phyloP scores from a whole-genome alignment of 2,329 filamentous ascomycete genomes.

The Sordariomycetes sp. region DNA sequence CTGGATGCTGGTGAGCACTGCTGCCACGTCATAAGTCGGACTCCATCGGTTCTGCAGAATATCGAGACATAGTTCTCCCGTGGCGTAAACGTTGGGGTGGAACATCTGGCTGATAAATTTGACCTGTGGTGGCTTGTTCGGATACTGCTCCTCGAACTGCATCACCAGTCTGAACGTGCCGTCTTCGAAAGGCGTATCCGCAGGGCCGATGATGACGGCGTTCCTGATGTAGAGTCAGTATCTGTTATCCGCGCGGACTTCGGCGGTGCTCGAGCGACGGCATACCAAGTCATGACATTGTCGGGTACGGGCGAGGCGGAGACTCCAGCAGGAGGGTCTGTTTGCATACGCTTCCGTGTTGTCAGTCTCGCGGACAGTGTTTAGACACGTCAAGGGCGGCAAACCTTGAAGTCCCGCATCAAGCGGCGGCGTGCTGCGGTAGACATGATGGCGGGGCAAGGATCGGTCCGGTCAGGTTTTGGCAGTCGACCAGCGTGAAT shows the following conservation, averaged over 20 bases:
- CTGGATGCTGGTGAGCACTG: constrained; percentile 94
- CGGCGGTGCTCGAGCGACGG: constrained; percentile 5
- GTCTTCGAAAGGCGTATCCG: constrained; percentile 96
- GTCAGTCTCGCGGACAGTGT: constrained; percentile 5
- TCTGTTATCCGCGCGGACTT: neutral
- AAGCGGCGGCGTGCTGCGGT: constrained; percentile 90
- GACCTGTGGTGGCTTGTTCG: constrained; percentile 94
- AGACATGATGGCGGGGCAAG: constrained; percentile 45
- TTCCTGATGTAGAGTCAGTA: constrained; percentile 55
- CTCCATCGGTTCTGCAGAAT: constrained; percentile 98
- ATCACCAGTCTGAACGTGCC: constrained; percentile 96
- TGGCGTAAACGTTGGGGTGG: constrained; percentile 96
- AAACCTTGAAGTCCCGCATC: constrained; percentile 98
- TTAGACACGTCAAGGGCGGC: constrained; percentile 2
- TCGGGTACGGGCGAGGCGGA: constrained; percentile 93
- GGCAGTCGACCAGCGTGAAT: too few relatives aligned
- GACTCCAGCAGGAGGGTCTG: constrained; percentile 91
- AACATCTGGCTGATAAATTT: constrained; percentile 99
- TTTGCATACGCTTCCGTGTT: constrained; percentile 81
- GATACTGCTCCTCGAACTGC: constrained; percentile 98
- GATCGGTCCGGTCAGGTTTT: too few relatives aligned
- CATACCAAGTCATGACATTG: constrained; percentile 94
- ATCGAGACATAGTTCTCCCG: constrained; percentile 90
- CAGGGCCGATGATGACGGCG: constrained; percentile 93
- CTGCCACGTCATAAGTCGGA: constrained; percentile 95